Evolutionary conservation across 2,329 filamentous ascomycete species (phyloP).

Genomic region (Alternaria angustiovoidea): DNA sequence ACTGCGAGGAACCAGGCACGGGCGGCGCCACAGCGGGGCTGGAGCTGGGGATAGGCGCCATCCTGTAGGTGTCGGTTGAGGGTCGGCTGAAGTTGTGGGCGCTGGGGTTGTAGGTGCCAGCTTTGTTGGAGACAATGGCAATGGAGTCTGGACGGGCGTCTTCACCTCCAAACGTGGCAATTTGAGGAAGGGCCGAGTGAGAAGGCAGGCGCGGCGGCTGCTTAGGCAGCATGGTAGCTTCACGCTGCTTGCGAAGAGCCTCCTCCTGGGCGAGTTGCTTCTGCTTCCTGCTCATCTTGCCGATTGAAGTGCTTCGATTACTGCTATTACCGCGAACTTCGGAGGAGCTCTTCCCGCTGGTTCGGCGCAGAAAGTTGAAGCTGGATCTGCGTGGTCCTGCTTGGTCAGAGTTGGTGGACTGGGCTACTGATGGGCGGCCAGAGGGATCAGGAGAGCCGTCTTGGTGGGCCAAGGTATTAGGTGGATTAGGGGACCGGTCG

Average conservation of each 20-base stretch:
- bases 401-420: conserved; percentile 26
- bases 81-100: conserved; percentile 48
- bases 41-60: conserved; percentile 44
- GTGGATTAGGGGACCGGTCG: conserved; percentile 22
- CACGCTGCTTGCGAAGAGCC: conserved; percentile 63
- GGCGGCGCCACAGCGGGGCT: conserved; percentile 55
- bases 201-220: conserved; percentile 67
- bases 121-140: conserved; percentile 68
- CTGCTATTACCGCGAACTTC: conserved; percentile 30
- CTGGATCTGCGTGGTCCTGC: conserved; percentile 35
- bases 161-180: conserved; percentile 70
- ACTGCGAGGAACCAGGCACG: conserved; percentile 56
- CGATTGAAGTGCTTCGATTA: conserved; percentile 40
- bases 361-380: conserved; percentile 50
- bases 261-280: conserved; percentile 61
- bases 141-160: conserved; percentile 68
- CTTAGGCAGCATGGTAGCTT: conserved; percentile 63
- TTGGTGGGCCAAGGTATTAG: conserved; percentile 21
- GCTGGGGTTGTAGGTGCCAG: conserved; percentile 46
- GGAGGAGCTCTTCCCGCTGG: conserved; percentile 35
- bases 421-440: conserved; percentile 23
- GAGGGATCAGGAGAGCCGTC: conserved; percentile 42
- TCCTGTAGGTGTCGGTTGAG: conserved; percentile 44
- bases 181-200: conserved; percentile 56
- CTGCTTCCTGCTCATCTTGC: conserved; percentile 65